Percentiles rank a stretch among this genome's conserved stretches.
Conservation (phyloP, 1,139 yeast genomes). For the Trichomonascaceae sp. region DNA sequence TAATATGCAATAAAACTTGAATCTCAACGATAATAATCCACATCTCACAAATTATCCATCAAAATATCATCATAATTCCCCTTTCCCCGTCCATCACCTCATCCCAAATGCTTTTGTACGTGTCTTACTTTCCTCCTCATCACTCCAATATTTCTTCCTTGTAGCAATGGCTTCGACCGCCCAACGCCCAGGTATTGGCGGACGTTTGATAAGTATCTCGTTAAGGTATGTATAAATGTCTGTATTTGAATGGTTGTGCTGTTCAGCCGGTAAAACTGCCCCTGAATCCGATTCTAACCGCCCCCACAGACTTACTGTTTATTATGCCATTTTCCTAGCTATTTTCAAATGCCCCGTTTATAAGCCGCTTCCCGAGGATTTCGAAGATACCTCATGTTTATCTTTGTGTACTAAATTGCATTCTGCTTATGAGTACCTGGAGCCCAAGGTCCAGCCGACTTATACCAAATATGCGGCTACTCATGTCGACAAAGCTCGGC, state of each 20-base stretch:
- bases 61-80: too few relatives aligned
- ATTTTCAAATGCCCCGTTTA: conserved; percentile 8
- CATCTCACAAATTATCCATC: too few relatives aligned
- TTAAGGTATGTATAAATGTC: background rate
- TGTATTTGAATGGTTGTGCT: too few relatives aligned
- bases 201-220: background rate
- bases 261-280: too few relatives aligned
- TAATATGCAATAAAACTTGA: too few relatives aligned
- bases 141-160: background rate
- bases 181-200: background rate
- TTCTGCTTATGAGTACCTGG: conserved; percentile 4
- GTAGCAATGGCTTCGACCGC: background rate
- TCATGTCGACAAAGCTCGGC: conserved; percentile 18
- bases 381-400: conserved; percentile 3
- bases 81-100: background rate
- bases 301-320: conserved; percentile 2
- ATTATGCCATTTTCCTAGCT: conserved; percentile 4
- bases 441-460: conserved; percentile 9
- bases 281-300: conserved; percentile 2
- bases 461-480: conserved; percentile 22
- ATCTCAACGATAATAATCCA: too few relatives aligned
- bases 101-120: background rate
- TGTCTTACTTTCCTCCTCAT: background rate
- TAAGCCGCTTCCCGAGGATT: background rate
- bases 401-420: conserved; percentile 7